Conservation (phyloP, 305 asterid genomes). For the Euphrasia arctica region DNA sequence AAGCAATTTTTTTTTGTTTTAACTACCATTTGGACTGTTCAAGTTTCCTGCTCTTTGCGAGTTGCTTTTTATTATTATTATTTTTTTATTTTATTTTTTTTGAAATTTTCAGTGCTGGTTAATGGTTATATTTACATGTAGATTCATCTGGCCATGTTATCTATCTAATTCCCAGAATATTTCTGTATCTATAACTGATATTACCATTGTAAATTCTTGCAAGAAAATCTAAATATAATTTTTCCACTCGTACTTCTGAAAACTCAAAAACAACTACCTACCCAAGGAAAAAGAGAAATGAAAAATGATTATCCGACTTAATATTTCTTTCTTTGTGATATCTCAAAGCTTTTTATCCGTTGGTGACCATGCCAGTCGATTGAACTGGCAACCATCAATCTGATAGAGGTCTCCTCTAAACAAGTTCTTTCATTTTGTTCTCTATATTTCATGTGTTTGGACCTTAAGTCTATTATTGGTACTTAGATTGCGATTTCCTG, state of each 20-base stretch:
- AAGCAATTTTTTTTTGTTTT: conserved; percentile 19
- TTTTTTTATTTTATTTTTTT: background rate
- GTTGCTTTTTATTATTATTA: background rate
- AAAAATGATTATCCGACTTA: background rate
- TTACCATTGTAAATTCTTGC: background rate
- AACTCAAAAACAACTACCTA: background rate
- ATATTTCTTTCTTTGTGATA: background rate
- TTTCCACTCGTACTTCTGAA: background rate
- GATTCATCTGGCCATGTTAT: conserved; percentile 2
- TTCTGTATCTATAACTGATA: background rate
- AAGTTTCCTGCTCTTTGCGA: conserved; percentile 23
- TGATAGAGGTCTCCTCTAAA: conserved; percentile 4
- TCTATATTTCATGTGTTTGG: conserved; percentile 12
- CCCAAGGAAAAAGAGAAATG: background rate
- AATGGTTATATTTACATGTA: background rate
- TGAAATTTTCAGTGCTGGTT: background rate
- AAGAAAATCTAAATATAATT: background rate
- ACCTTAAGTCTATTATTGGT: conserved; percentile 19
- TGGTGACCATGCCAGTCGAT: background rate
- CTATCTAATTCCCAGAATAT: background rate
- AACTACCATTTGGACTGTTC: conserved; percentile 17
- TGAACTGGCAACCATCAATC: background rate
- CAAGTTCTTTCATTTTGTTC: background rate
- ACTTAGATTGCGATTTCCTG: conserved; percentile 33
- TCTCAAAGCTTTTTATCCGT: background rate